Evolutionary conservation across 805 yeast species (phyloP), one percentile per base, ranked within the genome.

Genomic region (Millerozyma miso): DNA sequence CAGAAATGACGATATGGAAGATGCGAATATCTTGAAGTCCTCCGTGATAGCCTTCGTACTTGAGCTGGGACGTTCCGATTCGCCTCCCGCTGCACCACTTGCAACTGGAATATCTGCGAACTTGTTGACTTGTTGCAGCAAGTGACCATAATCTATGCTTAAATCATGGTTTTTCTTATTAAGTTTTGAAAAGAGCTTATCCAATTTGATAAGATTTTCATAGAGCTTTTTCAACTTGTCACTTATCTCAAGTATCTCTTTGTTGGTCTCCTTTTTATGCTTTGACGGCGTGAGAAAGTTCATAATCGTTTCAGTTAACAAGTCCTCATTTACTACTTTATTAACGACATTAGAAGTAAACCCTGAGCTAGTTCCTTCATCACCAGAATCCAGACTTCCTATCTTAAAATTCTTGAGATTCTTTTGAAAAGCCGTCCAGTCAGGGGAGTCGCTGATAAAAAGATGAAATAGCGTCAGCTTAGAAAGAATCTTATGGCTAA

Each of bases 301-400:
- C 84, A 91, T 85, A 35, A 93, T 81, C 2, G 86, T 83, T 57
- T 91, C 99, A 0, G 96, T 82, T n/a, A 91, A 74, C 12, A 87
- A 81, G 39, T 93, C 99, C 47, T 79, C 77, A 35, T 78, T 76
- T 19, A 76, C 78, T 4, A 65, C 71, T 45, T 60, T 65, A 43
- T 54, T 73, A 35, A 63, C 75, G 59, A 46, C 58, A 53, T 20
- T 59, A 20, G 37, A 29, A 2, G 58, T 53, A 4, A 55, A 44
- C 10, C 19, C 34, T 3, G 47, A 53, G 19, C 41, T 52, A 13
- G 48, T 50, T 19, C 58, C 53, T 36, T 52, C 51, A 14, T 13
- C 39, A 12, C 17, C 33, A 16, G 19, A 14, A 3, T 31, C 39
- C 20, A 20, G 39, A 10, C 17, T 23, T 2, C 39, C 33, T 19